Conservation (phyloP, 768 basidiomycete genomes). For the Neoboletus magnificus region DNA sequence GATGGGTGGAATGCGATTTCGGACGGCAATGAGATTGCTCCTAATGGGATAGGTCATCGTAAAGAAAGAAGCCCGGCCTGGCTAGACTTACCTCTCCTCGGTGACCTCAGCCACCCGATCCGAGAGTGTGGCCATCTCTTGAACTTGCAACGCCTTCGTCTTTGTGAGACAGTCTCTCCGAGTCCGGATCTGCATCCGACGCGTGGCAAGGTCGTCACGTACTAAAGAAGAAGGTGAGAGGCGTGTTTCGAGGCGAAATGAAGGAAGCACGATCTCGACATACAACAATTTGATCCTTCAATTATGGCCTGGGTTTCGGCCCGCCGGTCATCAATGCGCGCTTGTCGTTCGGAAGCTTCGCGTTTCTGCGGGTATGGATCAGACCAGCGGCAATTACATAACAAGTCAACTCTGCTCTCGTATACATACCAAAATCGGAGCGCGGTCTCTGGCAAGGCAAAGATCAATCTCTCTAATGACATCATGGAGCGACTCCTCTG, state of each 20-base stretch:
- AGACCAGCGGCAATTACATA: conserved; percentile 27
- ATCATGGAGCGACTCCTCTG: conserved; percentile 45
- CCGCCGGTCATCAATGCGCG: conserved; percentile 49
- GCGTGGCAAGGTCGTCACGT: conserved; percentile 40
- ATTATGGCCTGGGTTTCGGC: conserved; percentile 41
- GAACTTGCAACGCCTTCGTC: conserved; percentile 40
- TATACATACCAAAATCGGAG: conserved; percentile 39
- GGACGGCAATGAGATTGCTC: conserved; percentile 44
- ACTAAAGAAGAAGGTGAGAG: conserved; percentile 32
- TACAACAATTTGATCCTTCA: conserved; percentile 46
- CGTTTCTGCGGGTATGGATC: conserved; percentile 48
- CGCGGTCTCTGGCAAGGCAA: conserved; percentile 41
- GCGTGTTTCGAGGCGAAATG: conserved; percentile 14
- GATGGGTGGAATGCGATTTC: conserved; percentile 46
- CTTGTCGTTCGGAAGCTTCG: conserved; percentile 64
- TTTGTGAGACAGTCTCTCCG: conserved; percentile 46
- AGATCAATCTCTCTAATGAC: conserved; percentile 47
- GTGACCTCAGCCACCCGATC: conserved; percentile 34
- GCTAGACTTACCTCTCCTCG: conserved; percentile 37
- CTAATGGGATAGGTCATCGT: conserved; percentile 36
- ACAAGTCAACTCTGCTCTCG: conserved; percentile 3
- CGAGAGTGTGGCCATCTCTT: conserved; percentile 25
- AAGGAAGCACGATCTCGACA: conserved; percentile 26
- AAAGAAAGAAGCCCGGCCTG: not conserved
- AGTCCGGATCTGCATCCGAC: conserved; percentile 41